Evolutionary conservation across 1,284 basidiomycete genomes (phyloP), one percentile per base, ranked within the genome.

Genomic region (Hymenochaete sp.): DNA sequence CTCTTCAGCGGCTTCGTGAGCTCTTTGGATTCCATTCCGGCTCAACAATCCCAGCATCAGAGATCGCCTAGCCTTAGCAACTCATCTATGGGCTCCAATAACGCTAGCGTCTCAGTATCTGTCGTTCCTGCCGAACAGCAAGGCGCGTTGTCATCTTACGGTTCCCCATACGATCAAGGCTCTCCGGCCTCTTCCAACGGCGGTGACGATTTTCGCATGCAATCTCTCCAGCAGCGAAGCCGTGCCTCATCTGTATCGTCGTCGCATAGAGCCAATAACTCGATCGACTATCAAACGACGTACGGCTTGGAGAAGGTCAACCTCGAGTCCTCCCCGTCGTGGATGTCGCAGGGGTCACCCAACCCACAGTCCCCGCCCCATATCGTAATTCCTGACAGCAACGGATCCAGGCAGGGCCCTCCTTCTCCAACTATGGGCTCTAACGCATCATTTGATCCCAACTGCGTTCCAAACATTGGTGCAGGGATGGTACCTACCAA

Each of bases 211-310:
- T 62, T 65, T 14, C 35, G 26, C 8, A 22, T 35, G 6, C 22
- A 33, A 5, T 22, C 31, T 9, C 70, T 71, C 41, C 67, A 67
- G 50, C 67, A 69, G 42, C 73, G 71, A 35, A 76, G 72, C 45
- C 71, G 74, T 41, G 77, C 75, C 1, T 83, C 81, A 5, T 82
- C 79, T 2, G 67, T 76, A n/a, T 79, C 79, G 1, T 81, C 79
- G 24, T 67, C 62, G 22, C 62, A 62, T 14, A 44, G 47, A 58
- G 65, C 52, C 60, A 65, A 51, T 57, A 78, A 4, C 68, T 71
- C 42, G 61, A 79, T 40, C 68, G n/a, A n/a, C n/a, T n/a, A n/a
- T n/a, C n/a, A n/a, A n/a, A n/a, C n/a, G n/a, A 74, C 47, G 68
- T 78, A 44, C 19, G 48, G 48, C 21, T 10, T 51, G 16, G 49